These are phyloP conservation scores for Tulasnella sp. DNA, from an alignment of 768 basidiomycete genomes.

Conservation along the genomic window DNA sequence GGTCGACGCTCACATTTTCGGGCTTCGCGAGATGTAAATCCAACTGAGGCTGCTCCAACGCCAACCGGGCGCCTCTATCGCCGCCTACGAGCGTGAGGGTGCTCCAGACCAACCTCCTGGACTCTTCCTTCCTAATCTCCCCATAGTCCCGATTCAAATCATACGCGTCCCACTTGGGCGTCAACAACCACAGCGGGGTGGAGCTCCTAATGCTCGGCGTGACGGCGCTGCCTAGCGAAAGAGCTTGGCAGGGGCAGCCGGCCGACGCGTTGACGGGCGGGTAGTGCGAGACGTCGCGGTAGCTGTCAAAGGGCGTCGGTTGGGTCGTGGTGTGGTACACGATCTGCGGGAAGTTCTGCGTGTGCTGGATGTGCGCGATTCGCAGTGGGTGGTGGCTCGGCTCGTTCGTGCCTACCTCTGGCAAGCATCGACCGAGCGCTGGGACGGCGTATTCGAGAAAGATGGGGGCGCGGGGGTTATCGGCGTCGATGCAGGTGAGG, in stretches of 20 bases:
- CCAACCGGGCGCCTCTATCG: conserved; percentile 20
- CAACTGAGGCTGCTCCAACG: conserved; percentile 16
- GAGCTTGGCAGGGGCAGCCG: conserved; percentile 15
- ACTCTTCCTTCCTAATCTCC: conserved; percentile 26
- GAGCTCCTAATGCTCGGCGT: neutral
- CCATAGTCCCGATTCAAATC: conserved; percentile 13
- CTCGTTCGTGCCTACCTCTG: neutral
- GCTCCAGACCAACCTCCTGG: conserved; percentile 28
- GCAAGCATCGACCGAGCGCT: conserved; percentile 6
- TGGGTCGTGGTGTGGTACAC: conserved; percentile 14
- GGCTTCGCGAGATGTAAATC: conserved; percentile 23
- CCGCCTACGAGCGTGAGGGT: conserved; percentile 23
- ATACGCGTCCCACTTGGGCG: conserved; percentile 25
- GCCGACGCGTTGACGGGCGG: neutral
- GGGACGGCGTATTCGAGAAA: conserved; percentile 19
- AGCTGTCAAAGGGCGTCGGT: conserved; percentile 16
- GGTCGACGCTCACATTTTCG: no score
- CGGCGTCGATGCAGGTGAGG: conserved; percentile 24
- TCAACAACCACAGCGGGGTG: conserved; percentile 28
- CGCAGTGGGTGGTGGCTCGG: neutral
- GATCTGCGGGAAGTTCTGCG: neutral
- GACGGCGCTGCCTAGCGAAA: neutral
- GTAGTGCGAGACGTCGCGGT: conserved; percentile 4
- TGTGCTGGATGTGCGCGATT: neutral
- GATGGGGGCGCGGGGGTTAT: conserved; percentile 20